Evolutionary conservation across 1,284 basidiomycete species (phyloP), one percentile per base, ranked within the genome.

Genomic region (Trametes hirsuta): DNA sequence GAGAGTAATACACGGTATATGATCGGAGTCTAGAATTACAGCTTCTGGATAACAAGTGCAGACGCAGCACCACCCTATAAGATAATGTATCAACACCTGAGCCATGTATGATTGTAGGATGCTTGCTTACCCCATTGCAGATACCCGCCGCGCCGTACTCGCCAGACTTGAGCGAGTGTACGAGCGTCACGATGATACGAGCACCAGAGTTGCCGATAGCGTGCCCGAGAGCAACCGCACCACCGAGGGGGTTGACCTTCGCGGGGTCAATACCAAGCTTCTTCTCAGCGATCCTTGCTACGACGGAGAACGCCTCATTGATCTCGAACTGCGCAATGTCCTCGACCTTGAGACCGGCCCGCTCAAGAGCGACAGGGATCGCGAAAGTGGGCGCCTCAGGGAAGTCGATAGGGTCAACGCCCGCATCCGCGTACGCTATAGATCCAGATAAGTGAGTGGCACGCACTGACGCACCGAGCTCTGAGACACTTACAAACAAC

Each of bases 231-330:
- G 95, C 91, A 66, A 97, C 95, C 55, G 93, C 94, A 76, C 94
- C 94, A 73, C 93, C 96, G 72, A 94, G 87, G 61, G 93, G 83
- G 76, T 99, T 99, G 74, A 98, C 88, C 82, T 97, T 98, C 62
- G 85, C 84, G 35, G 91, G 84, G 72, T 94, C 90, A 63, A 99
- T 83, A 60, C 83, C 84, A 61, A 97, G 83, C 45, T 94, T 84
- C 79, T 97, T 93, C 79, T 98, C 95, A 2, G 94, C 93, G 53
- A 95, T 88, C 50, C 93, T 86, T 71, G 94, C 90, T 69, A 98
- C 97, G 37, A 94, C 93, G 0, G 95, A 96, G 83, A 99, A 99
- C 15, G 97, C 97, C 77, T 97, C 97, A 77, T 99, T 99, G 76
- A 99, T 88, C 77, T 99, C 97, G 74, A 95, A 99, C 55, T 93